Base-by-base conservation (phyloP, 352 stramenopile species). In the Phytophthora meadii region DNA sequence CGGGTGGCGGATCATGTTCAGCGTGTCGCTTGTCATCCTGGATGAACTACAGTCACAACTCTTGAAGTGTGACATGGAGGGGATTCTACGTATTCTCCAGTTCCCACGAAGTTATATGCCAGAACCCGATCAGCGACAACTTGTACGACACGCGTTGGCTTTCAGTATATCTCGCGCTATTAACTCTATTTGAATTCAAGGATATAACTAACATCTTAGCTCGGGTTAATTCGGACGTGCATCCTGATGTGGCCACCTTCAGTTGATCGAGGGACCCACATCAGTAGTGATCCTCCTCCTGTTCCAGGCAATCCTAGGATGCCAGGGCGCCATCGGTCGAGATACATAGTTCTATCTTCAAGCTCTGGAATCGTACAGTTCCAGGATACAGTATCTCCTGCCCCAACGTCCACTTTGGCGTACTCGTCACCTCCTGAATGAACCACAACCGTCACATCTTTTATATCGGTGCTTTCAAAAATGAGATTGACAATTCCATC, bases 1-100 rank as follows among this genome's bases (percentile, higher is more conserved):
- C 54, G 82, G 87, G 9, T 92, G 85, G 81, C 81, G 87, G 17
- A 81, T 91, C 24, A 84, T 94, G 22, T 88, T 92, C 56, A 90
- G 84, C 40, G 84, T 93, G 63, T 87, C 81, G 8, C 68, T 94
- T 14, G 87, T 93, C 2, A 87, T 94, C 24, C 70, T 94, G 2
- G 82, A 94, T 57, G 79, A 92, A 24, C 71, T 94, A 6, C 74
- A 88, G 27, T 60, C 74, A 15, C 55, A 79, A 32, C 69, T 94
- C 5, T 56, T 90, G 15, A 55, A 59, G 12, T 69, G 69, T 25
- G 82, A 94, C 17, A 79, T 94, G 54, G 87, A 94, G 39, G 72
- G 74, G 9, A 92, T 93, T 45, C 52, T 93, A 30, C 76, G 74
- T 8, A 70, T 93, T 2, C 70, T 94, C 15, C 84, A 94, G 59